Evolutionary conservation across 1,139 yeast genomes (phyloP).

Genomic region (Eremothecium cymbalariae): DNA sequence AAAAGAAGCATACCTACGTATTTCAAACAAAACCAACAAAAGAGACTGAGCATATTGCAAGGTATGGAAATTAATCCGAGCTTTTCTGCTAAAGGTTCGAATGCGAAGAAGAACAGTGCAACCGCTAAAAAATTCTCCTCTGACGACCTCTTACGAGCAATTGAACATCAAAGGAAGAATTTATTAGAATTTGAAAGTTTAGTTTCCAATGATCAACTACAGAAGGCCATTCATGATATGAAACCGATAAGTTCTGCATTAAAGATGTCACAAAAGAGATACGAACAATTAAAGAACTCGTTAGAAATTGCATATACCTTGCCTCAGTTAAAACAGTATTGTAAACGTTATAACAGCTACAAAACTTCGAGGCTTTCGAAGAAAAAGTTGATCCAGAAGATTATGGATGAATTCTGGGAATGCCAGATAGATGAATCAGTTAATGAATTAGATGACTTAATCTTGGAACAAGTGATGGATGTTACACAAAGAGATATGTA

Average conservation of each 20-base stretch:
- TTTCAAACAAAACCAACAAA: constrained; percentile 9
- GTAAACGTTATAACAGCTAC: constrained; percentile 14
- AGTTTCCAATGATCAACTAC: constrained; percentile 27
- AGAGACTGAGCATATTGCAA: constrained; percentile 21
- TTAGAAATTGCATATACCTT: constrained; percentile 28
- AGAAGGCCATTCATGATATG: constrained; percentile 27
- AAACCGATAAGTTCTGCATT: constrained; percentile 20
- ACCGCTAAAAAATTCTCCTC: constrained; percentile 7
- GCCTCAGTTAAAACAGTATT: constrained; percentile 27
- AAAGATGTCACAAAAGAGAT: constrained; percentile 26
- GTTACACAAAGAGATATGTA: constrained; percentile 24
- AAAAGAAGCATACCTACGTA: constrained; percentile 11
- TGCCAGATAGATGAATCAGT: constrained; percentile 32
- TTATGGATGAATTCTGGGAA: constrained; percentile 38
- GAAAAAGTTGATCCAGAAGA: constrained; percentile 21
- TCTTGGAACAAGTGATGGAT: constrained; percentile 33
- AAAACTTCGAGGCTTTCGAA: constrained; percentile 16
- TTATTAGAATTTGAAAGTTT: constrained; percentile 21
- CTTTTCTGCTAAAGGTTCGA: too few species aligned
- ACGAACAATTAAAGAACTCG: constrained; percentile 24
- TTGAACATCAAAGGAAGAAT: constrained; percentile 18
- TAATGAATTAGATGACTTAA: constrained; percentile 35
- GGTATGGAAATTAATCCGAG: constrained; percentile 23
- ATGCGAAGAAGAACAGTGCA: neutral
- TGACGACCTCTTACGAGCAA: constrained; percentile 16